A percentile compares a stretch with the other conserved stretches of the same genome.
Evolutionary conservation across 1,284 basidiomycete species (phyloP).

Genomic region (Moniliophthora roreri): DNA sequence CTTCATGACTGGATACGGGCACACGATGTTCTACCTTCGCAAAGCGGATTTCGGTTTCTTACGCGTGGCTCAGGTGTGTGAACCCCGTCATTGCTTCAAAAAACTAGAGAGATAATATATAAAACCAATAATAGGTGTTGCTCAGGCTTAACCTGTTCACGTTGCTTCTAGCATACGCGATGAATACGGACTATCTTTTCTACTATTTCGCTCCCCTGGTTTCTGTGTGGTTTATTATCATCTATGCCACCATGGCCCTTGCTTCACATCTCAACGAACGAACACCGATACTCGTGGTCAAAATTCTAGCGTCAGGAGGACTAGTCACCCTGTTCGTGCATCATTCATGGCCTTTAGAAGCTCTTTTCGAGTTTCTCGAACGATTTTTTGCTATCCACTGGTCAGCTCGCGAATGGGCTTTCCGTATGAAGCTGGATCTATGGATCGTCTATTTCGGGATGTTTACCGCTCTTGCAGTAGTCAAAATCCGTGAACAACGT

Average conservation of each 20-base stretch:
- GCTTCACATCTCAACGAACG: constrained; percentile 77
- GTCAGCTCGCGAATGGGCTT: constrained; percentile 84
- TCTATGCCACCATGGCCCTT: constrained; percentile 76
- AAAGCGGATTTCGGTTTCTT: constrained; percentile 83
- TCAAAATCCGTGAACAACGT: constrained; percentile 75
- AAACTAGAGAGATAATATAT: constrained; percentile 4
- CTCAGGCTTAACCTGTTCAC: constrained; percentile 84
- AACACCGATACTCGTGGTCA: constrained; percentile 64
- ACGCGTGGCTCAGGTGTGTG: constrained; percentile 64
- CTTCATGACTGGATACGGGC: constrained; percentile 79
- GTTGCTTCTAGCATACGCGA: constrained; percentile 78
- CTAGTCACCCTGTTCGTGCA: constrained; percentile 69
- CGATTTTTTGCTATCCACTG: constrained; percentile 73
- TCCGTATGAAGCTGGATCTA: constrained; percentile 84
- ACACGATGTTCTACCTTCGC: constrained; percentile 77
- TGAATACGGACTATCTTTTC: constrained; percentile 89
- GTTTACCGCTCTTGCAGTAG: constrained; percentile 70
- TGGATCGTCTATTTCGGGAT: constrained; percentile 89
- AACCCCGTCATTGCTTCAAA: not conserved
- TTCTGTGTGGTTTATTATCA: constrained; percentile 82
- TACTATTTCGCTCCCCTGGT: constrained; percentile 88
- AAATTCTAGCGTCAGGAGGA: constrained; percentile 65
- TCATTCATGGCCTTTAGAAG: constrained; percentile 60
- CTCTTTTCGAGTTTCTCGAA: constrained; percentile 63
- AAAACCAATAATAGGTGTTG: constrained; percentile 51